Conservation (phyloP, 371 early-diverging fungal genomes). For the Circinella minor region DNA sequence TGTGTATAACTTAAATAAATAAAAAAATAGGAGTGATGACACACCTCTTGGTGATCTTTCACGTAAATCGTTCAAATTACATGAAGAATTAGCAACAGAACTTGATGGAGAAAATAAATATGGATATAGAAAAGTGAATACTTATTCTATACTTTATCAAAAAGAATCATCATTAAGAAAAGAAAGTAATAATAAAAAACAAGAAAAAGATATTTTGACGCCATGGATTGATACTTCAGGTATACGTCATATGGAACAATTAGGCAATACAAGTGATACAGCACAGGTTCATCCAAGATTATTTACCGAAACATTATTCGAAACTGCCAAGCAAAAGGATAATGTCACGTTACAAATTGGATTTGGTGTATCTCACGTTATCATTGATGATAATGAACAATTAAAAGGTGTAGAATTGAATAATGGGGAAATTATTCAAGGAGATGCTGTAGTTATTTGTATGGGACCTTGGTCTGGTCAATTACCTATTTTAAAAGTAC, state of each 20-base stretch:
- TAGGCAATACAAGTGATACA: slow-evolving; percentile 55
- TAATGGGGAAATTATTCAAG: slow-evolving; percentile 26
- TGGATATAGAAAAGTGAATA: slow-evolving; percentile 64
- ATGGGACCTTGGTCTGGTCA: slow-evolving; percentile 61
- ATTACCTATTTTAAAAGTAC: slow-evolving; percentile 32
- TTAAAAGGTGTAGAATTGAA: slow-evolving; percentile 38
- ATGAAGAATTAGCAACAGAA: slow-evolving; percentile 59
- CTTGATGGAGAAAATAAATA: slow-evolving; percentile 57
- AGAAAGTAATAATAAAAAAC: neutral
- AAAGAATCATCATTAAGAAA: neutral
- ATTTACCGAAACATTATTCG: slow-evolving; percentile 53
- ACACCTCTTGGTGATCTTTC: slow-evolving; percentile 52
- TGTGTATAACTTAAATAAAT: neutral
- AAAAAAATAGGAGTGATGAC: slow-evolving; percentile 46
- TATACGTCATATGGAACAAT: slow-evolving; percentile 41
- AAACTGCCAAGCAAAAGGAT: slow-evolving; percentile 46
- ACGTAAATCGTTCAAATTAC: slow-evolving; percentile 62
- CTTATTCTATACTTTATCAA: slow-evolving; percentile 47
- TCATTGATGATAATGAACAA: slow-evolving; percentile 7
- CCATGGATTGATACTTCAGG: slow-evolving; percentile 44
- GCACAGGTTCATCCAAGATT: slow-evolving; percentile 68
- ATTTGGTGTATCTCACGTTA: slow-evolving; percentile 30
- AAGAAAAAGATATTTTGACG: slow-evolving; percentile 16
- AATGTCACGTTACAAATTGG: slow-evolving; percentile 25
- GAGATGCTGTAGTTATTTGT: slow-evolving; percentile 44